These are phyloP conservation scores for Basidiobolus meristosporus DNA, from an alignment of 371 early-diverging fungal species.

Conservation along the genomic window DNA sequence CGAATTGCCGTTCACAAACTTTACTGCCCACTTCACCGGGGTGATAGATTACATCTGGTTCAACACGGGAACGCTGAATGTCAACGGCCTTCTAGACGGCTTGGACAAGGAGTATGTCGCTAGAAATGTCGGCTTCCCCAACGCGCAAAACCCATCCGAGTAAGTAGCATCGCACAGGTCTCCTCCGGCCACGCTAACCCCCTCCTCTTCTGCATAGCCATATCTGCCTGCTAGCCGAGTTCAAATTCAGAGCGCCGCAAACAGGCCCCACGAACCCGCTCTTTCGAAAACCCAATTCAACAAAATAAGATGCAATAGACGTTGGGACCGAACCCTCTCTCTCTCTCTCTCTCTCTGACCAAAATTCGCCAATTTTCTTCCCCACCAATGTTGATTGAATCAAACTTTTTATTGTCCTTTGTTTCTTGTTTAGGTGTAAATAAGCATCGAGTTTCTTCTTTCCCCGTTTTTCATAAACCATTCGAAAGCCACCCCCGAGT, in stretches of 20 bases:
- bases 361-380: too few species aligned
- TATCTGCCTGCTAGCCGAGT: slow-evolving; percentile 33
- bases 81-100: slow-evolving; percentile 68
- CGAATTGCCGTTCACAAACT: slow-evolving; percentile 88
- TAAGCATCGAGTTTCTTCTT: too few species aligned
- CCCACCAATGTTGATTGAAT: too few species aligned
- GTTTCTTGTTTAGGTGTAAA: too few species aligned
- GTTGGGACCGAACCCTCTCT: too few species aligned
- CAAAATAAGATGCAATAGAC: too few species aligned
- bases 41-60: slow-evolving; percentile 97
- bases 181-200: too few species aligned
- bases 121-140: slow-evolving; percentile 86
- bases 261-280: slow-evolving; percentile 2
- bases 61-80: slow-evolving; percentile 46
- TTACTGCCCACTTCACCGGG: slow-evolving; percentile 77
- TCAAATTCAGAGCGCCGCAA: slow-evolving; percentile 11
- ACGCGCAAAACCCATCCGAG: slow-evolving; percentile 83
- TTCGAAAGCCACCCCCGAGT: too few species aligned
- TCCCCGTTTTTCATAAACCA: too few species aligned
- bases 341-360: too few species aligned
- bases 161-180: background rate
- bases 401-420: too few species aligned
- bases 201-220: slow-evolving; percentile 12
- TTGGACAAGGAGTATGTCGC: slow-evolving; percentile 65
- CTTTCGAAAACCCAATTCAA: background rate